Base-by-base conservation (phyloP, 805 yeast genomes). In the Cyberlindnera xylosilytica region DNA sequence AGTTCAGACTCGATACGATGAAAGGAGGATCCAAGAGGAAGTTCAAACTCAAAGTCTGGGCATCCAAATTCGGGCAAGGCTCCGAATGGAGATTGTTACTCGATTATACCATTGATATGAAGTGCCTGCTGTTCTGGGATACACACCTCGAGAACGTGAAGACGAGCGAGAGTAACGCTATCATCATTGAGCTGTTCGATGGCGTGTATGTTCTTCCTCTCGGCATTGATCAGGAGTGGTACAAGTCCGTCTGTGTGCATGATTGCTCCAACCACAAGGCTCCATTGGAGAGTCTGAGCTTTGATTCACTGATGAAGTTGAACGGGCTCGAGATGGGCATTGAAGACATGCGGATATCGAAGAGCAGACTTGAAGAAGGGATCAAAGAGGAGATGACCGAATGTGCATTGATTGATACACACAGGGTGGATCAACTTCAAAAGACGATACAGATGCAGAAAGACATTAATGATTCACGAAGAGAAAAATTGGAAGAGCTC, bases 221-320 rank as follows among this genome's bases (percentile, higher is more conserved):
- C 23, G 40, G 34, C 3, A 22, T 37, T 8, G 42, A 46, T 34
- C 20, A 39, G 4, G 35, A 35, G 9, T 43, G 41, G 45, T 53
- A 55, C 34, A 33, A 29, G 23, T n/a, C 33, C 1, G 20, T 22
- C 12, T 42, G 49, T 31, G 28, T 35, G 13, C 37, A 35, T 23
- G 46, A 35, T 23, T 11, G 15, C n/a, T 23, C 13, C 3, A 43
- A 38, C 10, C 10, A 4, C 42, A 29, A 18, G 38, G 6, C 36
- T 36, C 15, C 36, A 49, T 33, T 18, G 20, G 9, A 32, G 24
- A 20, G 49, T 39, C 26, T 70, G 40, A 54, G 66, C 0, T 70
- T 63, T 47, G 74, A 69, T 42, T 66, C 64, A 20, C 58, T 68
- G 11, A 67, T 70, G 73, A 69, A 68, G 39, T 40, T 70, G 44